A percentile compares a stretch with the other conserved stretches of the same genome.
phyloP scores from a whole-genome alignment of 805 yeast genomes.

The Spathaspora boniae region DNA sequence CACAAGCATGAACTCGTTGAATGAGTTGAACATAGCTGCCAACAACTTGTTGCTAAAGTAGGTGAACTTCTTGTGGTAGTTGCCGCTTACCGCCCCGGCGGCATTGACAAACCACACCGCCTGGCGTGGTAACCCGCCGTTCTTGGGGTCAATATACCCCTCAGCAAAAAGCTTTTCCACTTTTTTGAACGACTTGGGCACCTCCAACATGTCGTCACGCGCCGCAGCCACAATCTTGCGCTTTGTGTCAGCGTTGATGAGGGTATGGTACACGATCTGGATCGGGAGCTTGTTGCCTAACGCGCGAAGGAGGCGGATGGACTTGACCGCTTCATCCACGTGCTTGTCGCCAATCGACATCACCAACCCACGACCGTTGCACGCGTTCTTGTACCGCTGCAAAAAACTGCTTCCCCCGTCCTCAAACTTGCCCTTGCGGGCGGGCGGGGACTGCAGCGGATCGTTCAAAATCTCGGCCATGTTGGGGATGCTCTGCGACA shows the following conservation, averaged over 20 bases:
- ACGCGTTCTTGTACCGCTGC: conserved; percentile 20
- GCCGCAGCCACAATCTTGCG: conserved; percentile 17
- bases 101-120: conserved; percentile 23
- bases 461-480: conserved; percentile 15
- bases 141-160: conserved; percentile 13
- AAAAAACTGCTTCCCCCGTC: conserved; percentile 13
- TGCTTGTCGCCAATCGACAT: conserved; percentile 24
- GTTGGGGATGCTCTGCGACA: conserved; percentile 12
- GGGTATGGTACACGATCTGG: conserved; percentile 21
- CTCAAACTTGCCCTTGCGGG: conserved; percentile 1
- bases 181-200: conserved; percentile 19
- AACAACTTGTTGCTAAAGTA: conserved; percentile 32
- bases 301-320: conserved; percentile 26
- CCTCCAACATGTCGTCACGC: conserved; percentile 12
- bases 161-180: conserved; percentile 18
- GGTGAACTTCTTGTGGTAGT: conserved; percentile 17
- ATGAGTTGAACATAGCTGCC: conserved; percentile 32
- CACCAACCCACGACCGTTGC: conserved; percentile 31
- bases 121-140: conserved; percentile 23
- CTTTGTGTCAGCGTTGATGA: conserved; percentile 20
- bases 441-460: not conserved
- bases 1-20: conserved; percentile 28
- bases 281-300: conserved; percentile 29
- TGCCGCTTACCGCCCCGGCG: conserved; percentile 15
- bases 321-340: conserved; percentile 15